Evolutionary conservation across 495 filamentous ascomycete genomes (phyloP), one percentile per base, ranked within the genome.

Genomic region (Mytilinidion resinicola): DNA sequence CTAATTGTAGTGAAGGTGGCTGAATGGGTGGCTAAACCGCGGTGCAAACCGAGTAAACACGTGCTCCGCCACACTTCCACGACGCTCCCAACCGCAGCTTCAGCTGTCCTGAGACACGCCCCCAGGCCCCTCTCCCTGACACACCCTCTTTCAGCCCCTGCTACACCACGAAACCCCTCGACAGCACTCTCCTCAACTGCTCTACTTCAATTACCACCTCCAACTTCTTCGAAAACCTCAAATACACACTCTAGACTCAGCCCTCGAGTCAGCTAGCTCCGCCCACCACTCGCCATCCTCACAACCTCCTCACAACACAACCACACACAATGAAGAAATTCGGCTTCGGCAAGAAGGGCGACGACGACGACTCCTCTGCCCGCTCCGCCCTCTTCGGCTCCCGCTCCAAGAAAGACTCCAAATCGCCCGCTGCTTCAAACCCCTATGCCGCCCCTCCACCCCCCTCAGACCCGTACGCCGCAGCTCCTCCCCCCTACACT

Each of bases 341-440:
- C 56, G 68, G 68, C 44, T 60, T 72, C 61, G 56, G 55, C 41
- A 68, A 69, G 55, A 60, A 66, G 46, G 65, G 64, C 9, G 61
- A 70, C 33, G 66, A 59, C 64, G 64, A 65, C 33, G 60, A 61
- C 25, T 53, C 67, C 48, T 53, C 56, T 8, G 33, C 20, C 51
- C 63, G 69, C 59, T 55, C 64, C 35, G 58, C 68, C 9, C 63
- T 73, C 46, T 73, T 72, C 59, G 63, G 65, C 51, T 60, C 52
- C 51, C 63, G 61, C 46, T 43, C 49, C 30, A 69, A 71, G 63
- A 69, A 71, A 66, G 47, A 54, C 63, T 25, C 60, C 47, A 25
- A 42, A 51, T 4, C 64, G 21, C 57, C 65, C 17, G 36, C 66
- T 9, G 35, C 63, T 7, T 39, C 50, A 36, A 68, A 74, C 63